Percentiles rank a stretch among this genome's conserved stretches.
Evolutionary conservation across 1,139 yeast species (phyloP).

Genomic region (Debaryomycetaceae sp.): DNA sequence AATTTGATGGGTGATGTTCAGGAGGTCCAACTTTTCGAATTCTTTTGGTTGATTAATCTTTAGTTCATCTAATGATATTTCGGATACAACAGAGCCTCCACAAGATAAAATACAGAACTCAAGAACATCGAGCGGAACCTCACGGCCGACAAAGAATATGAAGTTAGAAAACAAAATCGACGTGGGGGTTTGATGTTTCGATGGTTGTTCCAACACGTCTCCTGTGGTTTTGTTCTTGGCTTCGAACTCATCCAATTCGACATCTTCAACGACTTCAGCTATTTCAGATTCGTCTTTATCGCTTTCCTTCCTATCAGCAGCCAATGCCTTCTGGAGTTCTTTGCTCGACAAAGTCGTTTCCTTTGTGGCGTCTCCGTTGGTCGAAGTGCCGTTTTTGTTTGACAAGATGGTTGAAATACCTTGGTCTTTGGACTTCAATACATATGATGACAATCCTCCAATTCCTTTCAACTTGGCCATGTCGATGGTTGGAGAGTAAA

Average conservation of each 20-base stretch:
- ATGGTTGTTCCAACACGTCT: slow-evolving; percentile 79
- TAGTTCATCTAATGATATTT: slow-evolving; percentile 80
- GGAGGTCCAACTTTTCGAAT: slow-evolving; percentile 52
- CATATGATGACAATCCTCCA: slow-evolving; percentile 85
- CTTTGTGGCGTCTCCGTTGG: slow-evolving; percentile 23
- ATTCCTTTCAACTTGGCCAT: slow-evolving; percentile 69
- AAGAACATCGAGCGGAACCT: slow-evolving; percentile 86
- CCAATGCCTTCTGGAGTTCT: slow-evolving; percentile 49
- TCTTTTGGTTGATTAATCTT: slow-evolving; percentile 38
- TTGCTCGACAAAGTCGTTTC: slow-evolving; percentile 37
- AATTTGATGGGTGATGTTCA: slow-evolving; percentile 84
- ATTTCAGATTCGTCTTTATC: slow-evolving; percentile 39
- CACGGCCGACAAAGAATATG: slow-evolving; percentile 88
- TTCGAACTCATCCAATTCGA: slow-evolving; percentile 66
- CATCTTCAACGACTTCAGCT: slow-evolving; percentile 39
- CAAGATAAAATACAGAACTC: slow-evolving; percentile 85
- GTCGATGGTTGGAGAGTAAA: slow-evolving; percentile 89
- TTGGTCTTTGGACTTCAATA: slow-evolving; percentile 48
- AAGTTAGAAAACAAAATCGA: slow-evolving; percentile 69
- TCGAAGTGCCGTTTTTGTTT: slow-evolving; percentile 10
- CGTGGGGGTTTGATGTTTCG: slow-evolving; percentile 54
- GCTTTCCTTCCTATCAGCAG: slow-evolving; percentile 39
- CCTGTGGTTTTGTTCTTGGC: slow-evolving; percentile 63
- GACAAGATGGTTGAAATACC: slow-evolving; percentile 43
- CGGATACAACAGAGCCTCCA: slow-evolving; percentile 86